These are phyloP conservation scores for Alternaria arbusti DNA, from an alignment of 2,329 filamentous ascomycete genomes.

Conservation along the genomic window DNA sequence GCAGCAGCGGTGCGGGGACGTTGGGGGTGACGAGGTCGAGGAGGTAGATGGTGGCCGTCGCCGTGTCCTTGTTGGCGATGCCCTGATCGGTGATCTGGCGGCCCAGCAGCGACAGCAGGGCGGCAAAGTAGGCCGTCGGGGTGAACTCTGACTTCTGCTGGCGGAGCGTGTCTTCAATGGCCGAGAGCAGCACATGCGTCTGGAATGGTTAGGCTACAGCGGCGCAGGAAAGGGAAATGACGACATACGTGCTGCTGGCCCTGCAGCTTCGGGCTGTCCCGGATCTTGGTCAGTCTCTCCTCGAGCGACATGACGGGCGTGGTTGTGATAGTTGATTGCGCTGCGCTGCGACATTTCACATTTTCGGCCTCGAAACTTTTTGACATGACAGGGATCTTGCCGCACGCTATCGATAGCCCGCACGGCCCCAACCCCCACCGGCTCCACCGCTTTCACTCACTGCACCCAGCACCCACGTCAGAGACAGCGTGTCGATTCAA, in stretches of 20 bases:
- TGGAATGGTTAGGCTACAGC: constrained; percentile 47
- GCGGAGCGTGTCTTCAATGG: constrained; percentile 90
- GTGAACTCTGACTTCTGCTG: constrained; percentile 84
- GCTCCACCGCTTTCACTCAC: constrained; percentile 3
- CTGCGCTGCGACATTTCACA: constrained; percentile 2
- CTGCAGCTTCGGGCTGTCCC: constrained; percentile 87
- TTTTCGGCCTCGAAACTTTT: constrained; percentile 25
- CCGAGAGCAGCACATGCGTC: constrained; percentile 85
- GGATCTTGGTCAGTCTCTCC: constrained; percentile 96
- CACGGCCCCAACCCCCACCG: constrained; percentile 5
- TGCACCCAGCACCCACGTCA: not conserved
- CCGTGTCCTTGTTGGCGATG: constrained; percentile 79
- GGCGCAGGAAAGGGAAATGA: constrained; percentile 7
- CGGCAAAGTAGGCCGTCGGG: constrained; percentile 92
- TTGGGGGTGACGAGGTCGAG: constrained; percentile 90
- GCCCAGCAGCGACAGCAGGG: constrained; percentile 85
- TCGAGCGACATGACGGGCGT: constrained; percentile 65
- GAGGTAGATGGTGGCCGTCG: constrained; percentile 88
- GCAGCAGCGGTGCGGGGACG: constrained; percentile 83
- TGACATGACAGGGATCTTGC: constrained; percentile 16
- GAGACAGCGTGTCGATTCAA: not conserved
- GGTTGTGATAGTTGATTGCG: constrained; percentile 11
- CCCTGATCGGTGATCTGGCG: constrained; percentile 72
- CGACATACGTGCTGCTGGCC: constrained; percentile 83
- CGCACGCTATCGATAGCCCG: constrained; percentile 23